phyloP scores from a whole-genome alignment of 768 basidiomycete genomes.

The Mycena venus region DNA sequence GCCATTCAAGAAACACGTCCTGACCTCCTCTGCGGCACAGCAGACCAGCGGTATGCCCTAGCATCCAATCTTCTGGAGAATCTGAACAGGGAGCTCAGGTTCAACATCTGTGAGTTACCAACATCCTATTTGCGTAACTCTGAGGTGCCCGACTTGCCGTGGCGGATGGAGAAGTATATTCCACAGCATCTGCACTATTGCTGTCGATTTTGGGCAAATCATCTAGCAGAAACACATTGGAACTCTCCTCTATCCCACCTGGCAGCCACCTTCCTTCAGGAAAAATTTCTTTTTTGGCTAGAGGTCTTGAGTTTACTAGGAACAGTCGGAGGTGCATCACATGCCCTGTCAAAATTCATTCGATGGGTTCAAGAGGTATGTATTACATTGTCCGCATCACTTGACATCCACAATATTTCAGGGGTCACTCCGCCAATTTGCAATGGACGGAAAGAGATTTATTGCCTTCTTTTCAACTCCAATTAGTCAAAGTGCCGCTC shows the following conservation, averaged over 20 bases:
- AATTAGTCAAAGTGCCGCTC: background rate
- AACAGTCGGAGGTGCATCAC: background rate
- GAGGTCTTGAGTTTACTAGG: conserved; percentile 2
- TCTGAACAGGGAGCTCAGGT: background rate
- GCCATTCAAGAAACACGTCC: background rate
- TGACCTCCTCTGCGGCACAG: conserved; percentile 1
- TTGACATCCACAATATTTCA: background rate
- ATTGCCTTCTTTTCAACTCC: background rate
- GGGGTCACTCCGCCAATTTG: background rate
- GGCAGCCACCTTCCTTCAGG: background rate
- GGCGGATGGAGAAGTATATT: background rate
- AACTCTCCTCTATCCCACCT: background rate
- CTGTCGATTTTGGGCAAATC: background rate
- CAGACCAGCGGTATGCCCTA: background rate
- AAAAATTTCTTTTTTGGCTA: background rate
- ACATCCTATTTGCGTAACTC: background rate
- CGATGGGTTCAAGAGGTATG: background rate
- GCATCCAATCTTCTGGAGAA: background rate
- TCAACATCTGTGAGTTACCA: conserved; percentile 6
- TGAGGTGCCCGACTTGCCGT: background rate
- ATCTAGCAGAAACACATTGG: background rate
- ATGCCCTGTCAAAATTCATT: background rate
- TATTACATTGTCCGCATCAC: background rate
- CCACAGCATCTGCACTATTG: background rate
- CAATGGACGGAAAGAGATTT: background rate